Evolutionary conservation across 2,329 filamentous ascomycete species (phyloP), one percentile per base, ranked within the genome.

Genomic region (Penicillium sp.): DNA sequence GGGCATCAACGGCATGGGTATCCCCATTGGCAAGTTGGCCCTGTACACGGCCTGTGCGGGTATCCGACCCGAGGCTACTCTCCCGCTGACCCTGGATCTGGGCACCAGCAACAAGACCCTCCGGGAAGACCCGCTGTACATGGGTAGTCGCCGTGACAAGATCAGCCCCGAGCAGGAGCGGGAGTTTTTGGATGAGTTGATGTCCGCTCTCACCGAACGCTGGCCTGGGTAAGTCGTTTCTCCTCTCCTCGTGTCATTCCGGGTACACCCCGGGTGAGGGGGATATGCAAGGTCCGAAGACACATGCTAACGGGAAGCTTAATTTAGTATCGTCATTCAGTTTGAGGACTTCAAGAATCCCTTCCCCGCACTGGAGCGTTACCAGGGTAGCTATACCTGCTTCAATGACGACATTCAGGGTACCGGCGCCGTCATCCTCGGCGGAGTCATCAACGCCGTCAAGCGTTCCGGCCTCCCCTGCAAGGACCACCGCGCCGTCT

Each of bases 371-470:
- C 83, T 97, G 36, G 88, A 94, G 70, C 85, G 90, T 54, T 97
- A 97, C 77, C 88, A 90, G 63, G 81, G 92, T 70, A 83, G 81
- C 59, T 92, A 96, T 80, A 92, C 89, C 73, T 95, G 90, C 81
- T 99, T 99, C 84, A 97, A 97, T 74, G 94, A 97, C 69, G 92
- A 99, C 70, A 94, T 99, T 69, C 92, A 97, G 79, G 92, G 92
- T 61, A 97, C 94, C 63, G 94, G 94, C 63, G 91, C 92, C 57
- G 94, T 99, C 66, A 91, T 97, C 56, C 82, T 96, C 49, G 92
- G 83, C 58, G 92, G 92, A 63, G 81, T 88, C 71, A 84, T 89
- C 74, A 83, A 81, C 60, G 81, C 81, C 25, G 90, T 95, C 54
- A 92, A 92, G 76, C 84, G 90, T 55, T 95, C 91, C 13, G 88